phyloP scores from a whole-genome alignment of 73 alveolate species.

The Blepharisma stoltei region DNA sequence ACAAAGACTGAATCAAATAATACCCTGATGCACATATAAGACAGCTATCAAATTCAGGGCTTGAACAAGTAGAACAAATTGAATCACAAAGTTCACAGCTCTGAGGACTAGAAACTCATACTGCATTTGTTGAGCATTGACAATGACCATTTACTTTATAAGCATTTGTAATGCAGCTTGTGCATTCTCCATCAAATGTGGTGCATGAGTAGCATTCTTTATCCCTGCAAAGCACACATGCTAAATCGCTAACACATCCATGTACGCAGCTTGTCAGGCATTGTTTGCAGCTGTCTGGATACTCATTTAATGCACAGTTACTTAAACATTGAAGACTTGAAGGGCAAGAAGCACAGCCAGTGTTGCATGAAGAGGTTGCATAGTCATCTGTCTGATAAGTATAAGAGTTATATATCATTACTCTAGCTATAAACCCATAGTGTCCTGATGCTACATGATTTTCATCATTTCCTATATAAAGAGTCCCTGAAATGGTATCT shows the following conservation, averaged over 20 bases:
- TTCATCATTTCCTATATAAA: too few relatives aligned
- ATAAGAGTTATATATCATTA: neutral
- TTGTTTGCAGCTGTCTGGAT: neutral
- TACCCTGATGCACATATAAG: neutral
- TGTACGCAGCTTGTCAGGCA: neutral
- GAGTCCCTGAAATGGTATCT: too few relatives aligned
- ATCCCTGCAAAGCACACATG: neutral
- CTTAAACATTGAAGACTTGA: too few relatives aligned
- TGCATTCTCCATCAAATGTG: conserved; percentile 11
- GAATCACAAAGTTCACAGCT: conserved; percentile 5
- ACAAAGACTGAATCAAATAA: neutral
- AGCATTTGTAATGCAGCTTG: neutral
- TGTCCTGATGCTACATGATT: neutral
- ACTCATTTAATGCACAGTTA: too few relatives aligned
- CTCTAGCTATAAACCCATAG: neutral
- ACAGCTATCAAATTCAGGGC: neutral
- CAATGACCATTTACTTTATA: neutral
- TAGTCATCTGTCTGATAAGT: too few relatives aligned
- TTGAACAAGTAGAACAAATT: neutral
- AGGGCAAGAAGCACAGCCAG: neutral
- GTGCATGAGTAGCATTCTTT: neutral
- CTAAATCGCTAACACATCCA: neutral
- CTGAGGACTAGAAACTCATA: neutral
- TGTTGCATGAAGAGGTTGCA: neutral
- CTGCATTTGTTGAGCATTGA: neutral